Percentiles rank a stretch among this genome's conserved stretches.
These are phyloP conservation scores for Elsinoe perseae DNA, from an alignment of 2,329 filamentous ascomycete species.

Conservation along the genomic window DNA sequence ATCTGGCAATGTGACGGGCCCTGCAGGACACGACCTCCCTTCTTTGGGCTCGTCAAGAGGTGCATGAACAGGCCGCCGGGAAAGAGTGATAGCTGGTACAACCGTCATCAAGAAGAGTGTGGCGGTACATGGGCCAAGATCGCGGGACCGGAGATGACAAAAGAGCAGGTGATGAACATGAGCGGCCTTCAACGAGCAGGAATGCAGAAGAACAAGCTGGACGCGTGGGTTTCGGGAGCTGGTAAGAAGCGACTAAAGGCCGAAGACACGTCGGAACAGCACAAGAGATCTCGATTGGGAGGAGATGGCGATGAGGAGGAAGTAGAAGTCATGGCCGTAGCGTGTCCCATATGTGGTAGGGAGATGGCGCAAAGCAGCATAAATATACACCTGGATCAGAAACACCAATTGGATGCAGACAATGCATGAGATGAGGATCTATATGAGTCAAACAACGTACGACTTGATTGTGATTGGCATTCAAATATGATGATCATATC, in stretches of 20 bases:
- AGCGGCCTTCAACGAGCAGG: constrained; percentile 36
- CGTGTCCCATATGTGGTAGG: constrained; percentile 35
- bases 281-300: constrained; percentile 11
- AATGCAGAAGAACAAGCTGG: constrained; percentile 39
- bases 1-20: constrained; percentile 39
- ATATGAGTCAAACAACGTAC: neutral
- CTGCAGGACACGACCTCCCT: constrained; percentile 33
- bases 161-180: constrained; percentile 34
- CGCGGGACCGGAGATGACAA: constrained; percentile 35
- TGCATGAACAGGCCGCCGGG: constrained; percentile 39
- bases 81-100: constrained; percentile 38
- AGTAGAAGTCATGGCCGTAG: constrained; percentile 18
- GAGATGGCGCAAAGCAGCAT: constrained; percentile 29
- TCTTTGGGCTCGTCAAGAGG: constrained; percentile 40
- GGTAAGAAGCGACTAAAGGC: constrained; percentile 6
- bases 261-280: neutral
- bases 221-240: constrained; percentile 30
- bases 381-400: constrained; percentile 34
- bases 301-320: constrained; percentile 22
- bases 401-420: constrained; percentile 14
- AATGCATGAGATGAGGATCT: neutral
- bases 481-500: neutral
- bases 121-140: constrained; percentile 37
- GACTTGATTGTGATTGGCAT: neutral
- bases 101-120: constrained; percentile 34